phyloP scores from a whole-genome alignment of 148 eudicot genomes.

The Gaultheria prostrata region DNA sequence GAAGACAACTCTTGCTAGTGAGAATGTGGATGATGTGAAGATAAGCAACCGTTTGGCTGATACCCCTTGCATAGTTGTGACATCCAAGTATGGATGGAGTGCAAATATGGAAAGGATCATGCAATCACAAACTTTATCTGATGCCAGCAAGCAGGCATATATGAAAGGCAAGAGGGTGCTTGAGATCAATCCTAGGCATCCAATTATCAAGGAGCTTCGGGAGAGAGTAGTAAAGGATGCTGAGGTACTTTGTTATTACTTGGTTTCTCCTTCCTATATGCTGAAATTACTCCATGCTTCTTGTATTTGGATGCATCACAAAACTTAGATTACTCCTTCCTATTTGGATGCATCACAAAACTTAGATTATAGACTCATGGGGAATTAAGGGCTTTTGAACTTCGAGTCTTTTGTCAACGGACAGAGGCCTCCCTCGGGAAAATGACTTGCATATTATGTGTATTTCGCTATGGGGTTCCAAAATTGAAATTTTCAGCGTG shows the following conservation, averaged over 20 bases:
- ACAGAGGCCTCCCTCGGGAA: background rate
- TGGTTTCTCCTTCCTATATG: background rate
- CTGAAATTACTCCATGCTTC: background rate
- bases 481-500: background rate
- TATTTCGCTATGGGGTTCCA: too few species aligned
- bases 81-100: conserved; percentile 98
- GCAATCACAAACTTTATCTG: conserved; percentile 90
- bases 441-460: background rate
- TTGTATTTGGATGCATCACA: background rate
- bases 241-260: conserved; percentile 48
- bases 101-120: conserved; percentile 96
- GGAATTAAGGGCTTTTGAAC: background rate
- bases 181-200: conserved; percentile 94
- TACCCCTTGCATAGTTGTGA: conserved; percentile 95
- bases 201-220: conserved; percentile 91
- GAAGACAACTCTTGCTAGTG: conserved; percentile 75
- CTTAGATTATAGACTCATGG: background rate
- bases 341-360: background rate
- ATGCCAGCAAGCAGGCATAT: conserved; percentile 88
- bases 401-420: background rate
- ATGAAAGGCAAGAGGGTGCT: conserved; percentile 98
- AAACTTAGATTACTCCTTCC: background rate
- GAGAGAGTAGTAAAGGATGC: conserved; percentile 76
- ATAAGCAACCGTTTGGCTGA: conserved; percentile 95
- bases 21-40: conserved; percentile 93